Conservation (phyloP, 345 rosid species). For the Pelargonium nanum region DNA sequence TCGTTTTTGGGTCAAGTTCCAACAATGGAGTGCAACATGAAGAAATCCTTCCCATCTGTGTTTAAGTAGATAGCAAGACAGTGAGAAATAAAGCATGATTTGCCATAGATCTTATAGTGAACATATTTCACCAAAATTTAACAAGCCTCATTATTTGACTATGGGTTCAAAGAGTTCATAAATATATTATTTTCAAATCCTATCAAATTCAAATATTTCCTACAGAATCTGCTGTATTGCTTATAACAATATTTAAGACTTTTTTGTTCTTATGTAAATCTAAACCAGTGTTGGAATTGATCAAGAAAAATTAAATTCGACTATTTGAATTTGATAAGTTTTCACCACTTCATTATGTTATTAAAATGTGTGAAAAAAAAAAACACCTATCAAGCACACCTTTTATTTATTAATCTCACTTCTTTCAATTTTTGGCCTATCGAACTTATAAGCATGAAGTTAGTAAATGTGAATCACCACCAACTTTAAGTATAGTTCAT, state of each 20-base stretch:
- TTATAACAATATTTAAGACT: background rate
- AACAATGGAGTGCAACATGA: slow-evolving; percentile 31
- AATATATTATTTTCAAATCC: too few relatives aligned
- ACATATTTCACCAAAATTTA: too few relatives aligned
- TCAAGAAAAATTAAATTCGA: background rate
- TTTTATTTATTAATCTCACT: background rate
- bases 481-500: background rate
- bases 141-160: too few relatives aligned
- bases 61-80: slow-evolving; percentile 2
- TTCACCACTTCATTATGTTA: background rate
- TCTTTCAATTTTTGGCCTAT: too few relatives aligned
- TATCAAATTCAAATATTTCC: too few relatives aligned
- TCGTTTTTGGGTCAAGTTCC: slow-evolving; percentile 22
- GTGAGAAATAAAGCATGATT: background rate
- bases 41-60: slow-evolving; percentile 60
- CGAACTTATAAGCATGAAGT: too few relatives aligned
- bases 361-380: background rate
- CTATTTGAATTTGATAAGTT: background rate
- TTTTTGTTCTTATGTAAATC: background rate
- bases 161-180: too few relatives aligned
- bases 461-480: too few relatives aligned
- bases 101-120: too few relatives aligned
- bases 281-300: background rate
- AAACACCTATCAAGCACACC: background rate
- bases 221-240: too few relatives aligned